phyloP scores from a whole-genome alignment of 2,329 filamentous ascomycete species.

The Aspergillus pseudoglaucus region DNA sequence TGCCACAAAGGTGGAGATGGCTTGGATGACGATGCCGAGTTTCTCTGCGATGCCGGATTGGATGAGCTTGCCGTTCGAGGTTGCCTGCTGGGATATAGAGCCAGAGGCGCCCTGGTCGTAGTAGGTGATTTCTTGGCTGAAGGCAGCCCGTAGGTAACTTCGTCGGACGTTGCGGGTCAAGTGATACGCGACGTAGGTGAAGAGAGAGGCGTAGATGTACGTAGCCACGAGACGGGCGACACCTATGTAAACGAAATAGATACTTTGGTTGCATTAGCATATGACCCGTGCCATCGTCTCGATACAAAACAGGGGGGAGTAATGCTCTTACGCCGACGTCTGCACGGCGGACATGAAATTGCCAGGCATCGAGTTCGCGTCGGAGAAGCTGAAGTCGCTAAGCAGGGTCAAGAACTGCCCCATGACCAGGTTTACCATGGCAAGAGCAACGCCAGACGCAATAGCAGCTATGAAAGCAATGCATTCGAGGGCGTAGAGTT shows the following conservation, averaged over 20 bases:
- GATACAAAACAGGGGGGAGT: not conserved
- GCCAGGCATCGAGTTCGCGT: slow-evolving; percentile 5
- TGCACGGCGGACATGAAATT: slow-evolving; percentile 12
- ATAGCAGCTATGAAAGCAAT: slow-evolving; percentile 10
- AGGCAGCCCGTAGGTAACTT: slow-evolving; percentile 13
- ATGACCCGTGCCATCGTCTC: not conserved
- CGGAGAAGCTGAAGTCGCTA: slow-evolving; percentile 14
- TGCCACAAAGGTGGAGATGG: slow-evolving; percentile 13
- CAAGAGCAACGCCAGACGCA: slow-evolving; percentile 20
- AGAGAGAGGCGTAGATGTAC: slow-evolving; percentile 23
- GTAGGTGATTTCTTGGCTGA: slow-evolving; percentile 26
- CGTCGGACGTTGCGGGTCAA: slow-evolving; percentile 11
- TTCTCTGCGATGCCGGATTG: slow-evolving; percentile 18
- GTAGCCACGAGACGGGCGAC: slow-evolving; percentile 27
- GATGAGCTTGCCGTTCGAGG: slow-evolving; percentile 21
- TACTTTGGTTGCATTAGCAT: slow-evolving; percentile 8
- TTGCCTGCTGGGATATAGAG: slow-evolving; percentile 24
- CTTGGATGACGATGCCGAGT: slow-evolving; percentile 15
- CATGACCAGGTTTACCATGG: slow-evolving; percentile 35
- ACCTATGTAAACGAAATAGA: slow-evolving; percentile 35
- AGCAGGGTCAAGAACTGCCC: slow-evolving; percentile 24
- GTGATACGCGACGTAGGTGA: slow-evolving; percentile 5
- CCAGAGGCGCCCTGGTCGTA: slow-evolving; percentile 22
- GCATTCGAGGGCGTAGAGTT: not conserved
- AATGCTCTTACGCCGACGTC: slow-evolving; percentile 5